Evolutionary conservation across 345 rosid species (phyloP).

Genomic region (Rhodamnia rubescens): DNA sequence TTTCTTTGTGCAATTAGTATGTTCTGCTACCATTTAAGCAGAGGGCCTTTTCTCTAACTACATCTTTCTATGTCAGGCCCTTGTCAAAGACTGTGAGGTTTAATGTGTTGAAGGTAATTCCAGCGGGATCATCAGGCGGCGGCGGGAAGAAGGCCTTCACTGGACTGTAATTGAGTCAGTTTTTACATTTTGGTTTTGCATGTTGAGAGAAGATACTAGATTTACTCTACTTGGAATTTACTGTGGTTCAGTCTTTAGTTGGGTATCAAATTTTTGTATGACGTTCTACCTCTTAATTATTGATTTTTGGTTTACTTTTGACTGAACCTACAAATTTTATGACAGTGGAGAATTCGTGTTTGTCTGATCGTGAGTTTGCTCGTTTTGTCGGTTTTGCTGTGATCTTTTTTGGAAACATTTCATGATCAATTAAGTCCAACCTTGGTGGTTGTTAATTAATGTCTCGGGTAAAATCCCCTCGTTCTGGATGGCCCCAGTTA

Average conservation of each 20-base stretch:
- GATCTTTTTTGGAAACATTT: not conserved
- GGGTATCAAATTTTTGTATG: not conserved
- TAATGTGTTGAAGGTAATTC: constrained; percentile 1
- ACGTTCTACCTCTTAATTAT: not conserved
- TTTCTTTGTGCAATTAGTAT: not conserved
- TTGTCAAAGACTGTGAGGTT: constrained; percentile 5
- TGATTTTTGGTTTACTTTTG: not conserved
- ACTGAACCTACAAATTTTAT: not conserved
- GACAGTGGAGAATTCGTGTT: not conserved
- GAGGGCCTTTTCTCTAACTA: not conserved
- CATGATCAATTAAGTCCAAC: not conserved
- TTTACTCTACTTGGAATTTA: not conserved
- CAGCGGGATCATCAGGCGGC: not conserved
- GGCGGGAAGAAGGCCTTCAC: constrained; percentile 1
- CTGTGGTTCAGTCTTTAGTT: not conserved
- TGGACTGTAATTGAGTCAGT: not conserved
- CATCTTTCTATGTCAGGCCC: not conserved
- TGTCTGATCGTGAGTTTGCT: not conserved
- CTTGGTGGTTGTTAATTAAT: not conserved
- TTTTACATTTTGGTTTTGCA: not conserved
- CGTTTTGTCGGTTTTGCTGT: not conserved
- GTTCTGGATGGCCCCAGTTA: not conserved
- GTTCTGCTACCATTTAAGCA: not conserved
- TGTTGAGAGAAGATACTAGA: not conserved
- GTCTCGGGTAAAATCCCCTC: not conserved